A percentile compares a stretch with the other conserved stretches of the same genome.
These are phyloP conservation scores for Pestalotiopsis sp. DNA, from an alignment of 2,329 filamentous ascomycete species.

Conservation along the genomic window DNA sequence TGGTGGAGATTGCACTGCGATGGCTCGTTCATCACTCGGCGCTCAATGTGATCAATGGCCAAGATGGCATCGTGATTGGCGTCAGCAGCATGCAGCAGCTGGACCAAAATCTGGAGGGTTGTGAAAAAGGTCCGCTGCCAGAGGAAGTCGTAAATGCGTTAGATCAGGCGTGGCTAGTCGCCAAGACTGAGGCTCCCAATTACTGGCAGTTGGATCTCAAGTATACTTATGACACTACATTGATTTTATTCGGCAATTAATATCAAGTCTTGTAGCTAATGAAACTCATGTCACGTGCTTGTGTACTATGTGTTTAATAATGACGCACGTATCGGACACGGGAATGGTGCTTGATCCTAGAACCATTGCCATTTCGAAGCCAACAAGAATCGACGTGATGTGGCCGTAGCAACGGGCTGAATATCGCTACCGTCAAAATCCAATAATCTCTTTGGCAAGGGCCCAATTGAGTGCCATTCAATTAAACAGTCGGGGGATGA, in stretches of 20 bases:
- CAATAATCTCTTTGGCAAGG: no score
- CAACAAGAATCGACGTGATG: no score
- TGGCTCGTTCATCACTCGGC: slow-evolving; percentile 75
- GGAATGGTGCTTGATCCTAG: no score
- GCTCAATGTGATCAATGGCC: slow-evolving; percentile 51
- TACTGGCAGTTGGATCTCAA: slow-evolving; percentile 65
- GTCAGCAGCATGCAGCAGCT: slow-evolving; percentile 61
- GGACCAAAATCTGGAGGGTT: slow-evolving; percentile 56
- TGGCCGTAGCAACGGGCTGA: no score
- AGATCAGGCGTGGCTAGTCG: slow-evolving; percentile 77
- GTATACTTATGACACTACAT: slow-evolving; percentile 68
- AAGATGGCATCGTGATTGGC: slow-evolving; percentile 64
- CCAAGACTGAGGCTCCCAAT: slow-evolving; percentile 57
- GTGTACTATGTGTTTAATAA: no score
- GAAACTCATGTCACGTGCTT: no score
- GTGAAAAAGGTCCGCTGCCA: slow-evolving; percentile 74
- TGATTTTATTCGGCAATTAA: slow-evolving; percentile 56
- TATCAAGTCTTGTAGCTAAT: slow-evolving; percentile 16
- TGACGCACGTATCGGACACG: no score
- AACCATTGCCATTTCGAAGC: no score
- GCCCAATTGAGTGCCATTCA: no score
- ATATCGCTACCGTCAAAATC: no score
- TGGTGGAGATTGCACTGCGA: slow-evolving; percentile 74
- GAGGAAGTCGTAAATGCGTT: slow-evolving; percentile 75
- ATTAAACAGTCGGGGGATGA: background rate